Conservation (phyloP, 495 filamentous ascomycete species). For the Penicillium canariense region DNA sequence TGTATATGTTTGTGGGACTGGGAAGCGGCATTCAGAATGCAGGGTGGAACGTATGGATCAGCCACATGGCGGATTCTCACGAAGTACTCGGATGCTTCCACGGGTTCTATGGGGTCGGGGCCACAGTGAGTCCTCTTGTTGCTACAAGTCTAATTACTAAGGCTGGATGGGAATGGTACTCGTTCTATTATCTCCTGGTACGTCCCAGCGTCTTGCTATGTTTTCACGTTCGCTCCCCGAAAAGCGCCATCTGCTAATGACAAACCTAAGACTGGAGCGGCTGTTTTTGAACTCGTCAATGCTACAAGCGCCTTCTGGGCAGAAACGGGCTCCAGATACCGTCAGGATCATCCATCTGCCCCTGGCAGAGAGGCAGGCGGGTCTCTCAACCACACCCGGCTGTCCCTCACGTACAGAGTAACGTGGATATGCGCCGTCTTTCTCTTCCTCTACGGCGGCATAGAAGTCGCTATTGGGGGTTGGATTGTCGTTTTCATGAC, state of each 20-base stretch:
- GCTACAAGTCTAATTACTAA: conserved; percentile 56
- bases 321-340: conserved; percentile 29
- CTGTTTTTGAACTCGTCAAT: conserved; percentile 53
- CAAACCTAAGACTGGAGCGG: conserved; percentile 52
- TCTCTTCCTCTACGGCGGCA: conserved; percentile 72
- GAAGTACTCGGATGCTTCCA: conserved; percentile 57
- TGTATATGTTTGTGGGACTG: conserved; percentile 55
- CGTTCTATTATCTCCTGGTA: conserved; percentile 59
- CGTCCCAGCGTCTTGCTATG: no score
- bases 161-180: conserved; percentile 49
- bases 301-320: conserved; percentile 61
- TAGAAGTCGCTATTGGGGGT: conserved; percentile 72
- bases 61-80: conserved; percentile 55
- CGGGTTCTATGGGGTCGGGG: conserved; percentile 57
- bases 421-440: conserved; percentile 69
- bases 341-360: conserved; percentile 25
- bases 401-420: conserved; percentile 44
- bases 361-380: conserved; percentile 29
- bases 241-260: background rate
- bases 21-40: conserved; percentile 57
- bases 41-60: conserved; percentile 61
- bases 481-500: conserved; percentile 64
- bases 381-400: conserved; percentile 49
- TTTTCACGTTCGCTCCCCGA: no score
- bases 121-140: conserved; percentile 51